phyloP scores from a whole-genome alignment of 345 rosid species.

The Citrus unshiu region DNA sequence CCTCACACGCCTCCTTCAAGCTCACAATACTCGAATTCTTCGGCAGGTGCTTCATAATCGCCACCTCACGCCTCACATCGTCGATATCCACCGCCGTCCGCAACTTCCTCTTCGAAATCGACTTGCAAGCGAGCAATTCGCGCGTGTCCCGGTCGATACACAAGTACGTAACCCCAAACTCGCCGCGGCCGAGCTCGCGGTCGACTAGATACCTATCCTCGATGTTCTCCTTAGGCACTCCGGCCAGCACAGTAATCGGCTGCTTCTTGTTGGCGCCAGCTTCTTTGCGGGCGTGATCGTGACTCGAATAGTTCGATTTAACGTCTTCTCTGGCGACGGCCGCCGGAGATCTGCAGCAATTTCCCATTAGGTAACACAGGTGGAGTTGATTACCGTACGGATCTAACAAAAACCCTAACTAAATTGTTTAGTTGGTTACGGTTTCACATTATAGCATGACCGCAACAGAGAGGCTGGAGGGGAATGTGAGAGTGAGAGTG shows the following conservation, averaged over 20 bases:
- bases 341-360: constrained; percentile 99
- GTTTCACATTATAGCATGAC: constrained; percentile 39
- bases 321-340: constrained; percentile 97
- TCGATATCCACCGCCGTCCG: constrained; percentile 88
- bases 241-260: constrained; percentile 71
- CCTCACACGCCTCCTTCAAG: constrained; percentile 95
- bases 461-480: not conserved
- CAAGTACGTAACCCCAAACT: constrained; percentile 96
- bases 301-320: constrained; percentile 68
- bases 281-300: constrained; percentile 68
- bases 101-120: constrained; percentile 95
- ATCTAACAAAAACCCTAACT: constrained; percentile 33
- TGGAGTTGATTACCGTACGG: constrained; percentile 9
- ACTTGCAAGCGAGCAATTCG: constrained; percentile 90
- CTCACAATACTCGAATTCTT: constrained; percentile 81
- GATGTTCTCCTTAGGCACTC: constrained; percentile 79
- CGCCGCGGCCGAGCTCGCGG: constrained; percentile 98
- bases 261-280: constrained; percentile 49
- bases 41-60: constrained; percentile 95
- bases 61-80: constrained; percentile 95
- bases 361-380: constrained; percentile 53
- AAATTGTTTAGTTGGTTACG: constrained; percentile 26
- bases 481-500: not conserved
- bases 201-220: constrained; percentile 88
- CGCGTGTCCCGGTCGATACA: constrained; percentile 78